phyloP scores from a whole-genome alignment of 1,139 yeast species.

The Diutina scorzettiae region DNA sequence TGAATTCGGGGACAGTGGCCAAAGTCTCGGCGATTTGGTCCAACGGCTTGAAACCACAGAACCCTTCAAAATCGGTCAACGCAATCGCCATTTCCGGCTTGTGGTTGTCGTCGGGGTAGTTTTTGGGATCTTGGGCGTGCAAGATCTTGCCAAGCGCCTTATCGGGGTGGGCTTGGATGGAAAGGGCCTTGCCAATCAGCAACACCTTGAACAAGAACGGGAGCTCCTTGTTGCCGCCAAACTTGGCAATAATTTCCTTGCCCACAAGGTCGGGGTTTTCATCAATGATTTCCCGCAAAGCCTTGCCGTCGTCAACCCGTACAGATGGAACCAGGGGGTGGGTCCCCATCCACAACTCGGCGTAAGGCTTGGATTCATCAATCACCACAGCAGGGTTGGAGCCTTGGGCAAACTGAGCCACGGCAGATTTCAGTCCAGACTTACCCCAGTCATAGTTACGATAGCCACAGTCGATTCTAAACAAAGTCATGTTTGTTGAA shows the following conservation, averaged over 20 bases:
- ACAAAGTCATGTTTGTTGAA: constrained; percentile 1
- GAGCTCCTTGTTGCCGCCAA: constrained; percentile 57
- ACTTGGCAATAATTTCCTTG: constrained; percentile 44
- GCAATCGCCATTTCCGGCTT: constrained; percentile 99
- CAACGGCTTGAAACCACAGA: constrained; percentile 95
- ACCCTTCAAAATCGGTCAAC: constrained; percentile 88
- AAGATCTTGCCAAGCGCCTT: constrained; percentile 67
- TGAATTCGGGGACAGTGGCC: constrained; percentile 62
- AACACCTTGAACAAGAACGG: constrained; percentile 92
- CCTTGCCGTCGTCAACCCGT: constrained; percentile 38
- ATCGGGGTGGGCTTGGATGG: constrained; percentile 98
- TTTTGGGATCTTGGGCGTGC: constrained; percentile 74
- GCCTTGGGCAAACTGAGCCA: constrained; percentile 71
- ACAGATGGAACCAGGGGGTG: constrained; percentile 88
- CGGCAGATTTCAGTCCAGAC: constrained; percentile 72
- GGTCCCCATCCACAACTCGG: constrained; percentile 98
- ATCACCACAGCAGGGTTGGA: constrained; percentile 49
- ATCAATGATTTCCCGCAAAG: constrained; percentile 54
- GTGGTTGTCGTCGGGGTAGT: constrained; percentile 96
- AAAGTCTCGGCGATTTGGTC: constrained; percentile 60
- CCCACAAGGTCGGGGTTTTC: constrained; percentile 53
- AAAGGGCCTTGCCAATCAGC: constrained; percentile 82
- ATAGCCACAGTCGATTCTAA: constrained; percentile 37
- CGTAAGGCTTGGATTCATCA: constrained; percentile 70
- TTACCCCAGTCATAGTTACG: constrained; percentile 85